A percentile compares a stretch with the other conserved stretches of the same genome.
These are phyloP conservation scores for Coniochaeta sp. DNA, from an alignment of 2,329 filamentous ascomycete genomes.

Conservation along the genomic window DNA sequence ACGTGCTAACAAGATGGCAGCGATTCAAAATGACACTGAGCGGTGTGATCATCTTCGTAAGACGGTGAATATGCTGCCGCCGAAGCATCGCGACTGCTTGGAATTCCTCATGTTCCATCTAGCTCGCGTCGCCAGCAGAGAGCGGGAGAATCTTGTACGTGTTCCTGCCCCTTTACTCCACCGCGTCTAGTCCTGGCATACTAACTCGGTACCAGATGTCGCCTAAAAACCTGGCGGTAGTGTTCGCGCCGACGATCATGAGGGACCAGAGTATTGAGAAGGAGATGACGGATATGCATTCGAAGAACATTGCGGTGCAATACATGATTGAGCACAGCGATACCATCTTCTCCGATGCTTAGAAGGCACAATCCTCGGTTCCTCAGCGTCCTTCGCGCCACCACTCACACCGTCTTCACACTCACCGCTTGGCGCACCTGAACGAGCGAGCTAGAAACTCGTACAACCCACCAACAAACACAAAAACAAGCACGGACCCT, in stretches of 20 bases:
- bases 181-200: not conserved
- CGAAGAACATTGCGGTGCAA: slow-evolving; percentile 86
- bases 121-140: slow-evolving; percentile 72
- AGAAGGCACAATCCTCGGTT: slow-evolving; percentile 1
- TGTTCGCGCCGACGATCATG: slow-evolving; percentile 98
- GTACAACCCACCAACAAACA: not conserved
- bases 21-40: slow-evolving; percentile 57
- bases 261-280: slow-evolving; percentile 80
- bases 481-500: not conserved
- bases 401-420: not conserved
- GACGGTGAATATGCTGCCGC: slow-evolving; percentile 72
- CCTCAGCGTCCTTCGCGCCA: not conserved
- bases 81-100: slow-evolving; percentile 78
- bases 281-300: slow-evolving; percentile 93
- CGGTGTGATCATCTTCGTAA: slow-evolving; percentile 65
- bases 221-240: slow-evolving; percentile 89
- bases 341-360: slow-evolving; percentile 60
- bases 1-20: slow-evolving; percentile 30
- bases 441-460: slow-evolving; percentile 1
- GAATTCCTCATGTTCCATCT: slow-evolving; percentile 95
- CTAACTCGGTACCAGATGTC: slow-evolving; percentile 62
- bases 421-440: not conserved
- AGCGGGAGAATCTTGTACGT: slow-evolving; percentile 75
- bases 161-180: slow-evolving; percentile 8
- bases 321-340: slow-evolving; percentile 88